Percentiles rank a stretch among this genome's conserved stretches.
Conservation (phyloP, 371 early-diverging fungal species). For the Mucor mucedo region DNA sequence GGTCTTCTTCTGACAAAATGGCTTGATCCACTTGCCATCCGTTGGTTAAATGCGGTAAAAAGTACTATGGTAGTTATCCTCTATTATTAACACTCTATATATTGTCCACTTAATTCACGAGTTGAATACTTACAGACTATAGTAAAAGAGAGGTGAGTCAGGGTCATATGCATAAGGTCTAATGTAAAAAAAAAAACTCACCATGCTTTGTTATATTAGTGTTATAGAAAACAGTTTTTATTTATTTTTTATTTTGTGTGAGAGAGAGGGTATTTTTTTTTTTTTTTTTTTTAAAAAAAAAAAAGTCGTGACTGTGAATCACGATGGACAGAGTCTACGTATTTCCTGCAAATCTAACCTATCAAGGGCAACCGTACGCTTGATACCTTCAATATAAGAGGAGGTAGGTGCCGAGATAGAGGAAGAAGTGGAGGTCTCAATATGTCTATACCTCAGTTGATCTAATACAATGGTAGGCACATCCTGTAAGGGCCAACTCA, state of each 20-base stretch:
- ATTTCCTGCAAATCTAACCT: constrained; percentile 30
- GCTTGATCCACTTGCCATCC: constrained; percentile 99
- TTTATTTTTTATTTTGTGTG: too few species aligned
- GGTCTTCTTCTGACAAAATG: constrained; percentile 96
- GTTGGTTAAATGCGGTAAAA: constrained; percentile 82
- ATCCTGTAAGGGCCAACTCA: constrained; percentile 45
- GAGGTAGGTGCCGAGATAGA: not conserved
- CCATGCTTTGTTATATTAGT: too few species aligned
- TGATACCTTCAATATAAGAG: constrained; percentile 14
- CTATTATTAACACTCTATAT: too few species aligned
- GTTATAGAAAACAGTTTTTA: too few species aligned
- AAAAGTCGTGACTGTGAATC: too few species aligned
- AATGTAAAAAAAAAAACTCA: too few species aligned
- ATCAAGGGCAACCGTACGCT: constrained; percentile 24
- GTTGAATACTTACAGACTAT: too few species aligned
- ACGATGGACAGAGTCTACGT: constrained; percentile 19
- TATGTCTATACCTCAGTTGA: constrained; percentile 1
- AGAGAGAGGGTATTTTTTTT: too few species aligned
- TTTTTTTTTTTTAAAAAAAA: too few species aligned
- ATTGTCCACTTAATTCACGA: too few species aligned
- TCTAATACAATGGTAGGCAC: constrained; percentile 38
- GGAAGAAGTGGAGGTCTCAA: not conserved
- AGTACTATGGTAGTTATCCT: constrained; percentile 49
- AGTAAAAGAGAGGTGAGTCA: too few species aligned
- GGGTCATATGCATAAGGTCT: too few species aligned